A percentile compares a stretch with the other conserved stretches of the same genome.
Evolutionary conservation across 495 filamentous ascomycete species (phyloP).

Genomic region (Trichoderma reesei): DNA sequence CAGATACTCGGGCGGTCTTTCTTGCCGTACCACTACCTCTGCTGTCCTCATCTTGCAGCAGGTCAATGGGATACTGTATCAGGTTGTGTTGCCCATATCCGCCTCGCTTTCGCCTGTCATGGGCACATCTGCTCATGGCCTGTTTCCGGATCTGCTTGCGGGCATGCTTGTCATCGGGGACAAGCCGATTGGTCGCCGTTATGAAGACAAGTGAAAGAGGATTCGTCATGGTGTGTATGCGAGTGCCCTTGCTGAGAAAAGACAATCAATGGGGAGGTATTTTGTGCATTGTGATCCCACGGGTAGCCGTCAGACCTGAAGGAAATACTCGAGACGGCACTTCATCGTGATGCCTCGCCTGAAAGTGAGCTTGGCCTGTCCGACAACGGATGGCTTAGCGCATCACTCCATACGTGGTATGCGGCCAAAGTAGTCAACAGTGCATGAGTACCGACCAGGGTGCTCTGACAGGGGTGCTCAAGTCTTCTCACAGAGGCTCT

Average conservation of each 20-base stretch:
- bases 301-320: neutral
- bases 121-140: neutral
- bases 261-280: neutral
- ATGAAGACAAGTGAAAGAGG: neutral
- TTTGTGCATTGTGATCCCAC: no score
- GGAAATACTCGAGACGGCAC: neutral
- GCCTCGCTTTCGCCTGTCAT: neutral
- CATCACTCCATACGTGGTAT: no score
- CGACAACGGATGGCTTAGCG: no score
- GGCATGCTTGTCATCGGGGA: neutral
- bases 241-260: neutral
- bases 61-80: neutral
- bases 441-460: neutral
- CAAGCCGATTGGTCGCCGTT: neutral
- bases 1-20: neutral
- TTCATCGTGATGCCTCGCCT: neutral
- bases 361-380: neutral
- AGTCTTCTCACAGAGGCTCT: no score
- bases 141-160: conserved; percentile 2
- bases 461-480: no score
- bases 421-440: neutral
- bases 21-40: neutral
- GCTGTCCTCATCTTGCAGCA: neutral
- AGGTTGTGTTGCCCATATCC: neutral
- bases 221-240: neutral